phyloP scores from a whole-genome alignment of 192 early-diverging fungal species.

The Cetraspora pellucida region DNA sequence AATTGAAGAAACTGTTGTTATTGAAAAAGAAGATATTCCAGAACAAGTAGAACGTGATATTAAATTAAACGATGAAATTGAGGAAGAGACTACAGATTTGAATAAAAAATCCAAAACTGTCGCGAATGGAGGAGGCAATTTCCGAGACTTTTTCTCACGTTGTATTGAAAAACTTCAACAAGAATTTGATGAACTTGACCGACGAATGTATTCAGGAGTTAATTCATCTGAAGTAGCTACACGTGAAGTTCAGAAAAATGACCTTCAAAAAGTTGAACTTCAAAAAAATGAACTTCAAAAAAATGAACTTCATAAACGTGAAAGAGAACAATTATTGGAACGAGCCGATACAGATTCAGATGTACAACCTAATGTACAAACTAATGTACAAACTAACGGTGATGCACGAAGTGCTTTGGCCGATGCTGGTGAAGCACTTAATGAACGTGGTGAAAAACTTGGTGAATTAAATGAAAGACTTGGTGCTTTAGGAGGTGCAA shows the following conservation, averaged over 20 bases:
- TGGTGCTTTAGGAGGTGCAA: slow-evolving; percentile 54
- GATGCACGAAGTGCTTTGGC: slow-evolving; percentile 27
- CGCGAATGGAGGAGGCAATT: background rate
- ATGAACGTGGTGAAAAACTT: slow-evolving; percentile 70
- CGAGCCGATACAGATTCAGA: background rate
- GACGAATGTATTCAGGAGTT: background rate
- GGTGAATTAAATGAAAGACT: slow-evolving; percentile 60
- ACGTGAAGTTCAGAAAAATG: background rate
- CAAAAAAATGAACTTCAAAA: background rate
- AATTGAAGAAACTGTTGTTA: too few species aligned
- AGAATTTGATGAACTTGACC: slow-evolving; percentile 5
- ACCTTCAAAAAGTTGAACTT: background rate
- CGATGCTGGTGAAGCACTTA: slow-evolving; percentile 44
- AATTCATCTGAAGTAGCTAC: too few species aligned
- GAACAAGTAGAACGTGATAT: too few species aligned
- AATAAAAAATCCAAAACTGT: too few species aligned
- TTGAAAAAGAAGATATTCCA: too few species aligned
- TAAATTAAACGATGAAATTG: too few species aligned
- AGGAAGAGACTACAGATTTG: too few species aligned
- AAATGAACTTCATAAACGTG: background rate
- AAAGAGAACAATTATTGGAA: background rate
- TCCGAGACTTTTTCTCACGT: background rate
- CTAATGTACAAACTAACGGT: too few species aligned
- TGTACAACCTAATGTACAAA: too few species aligned
- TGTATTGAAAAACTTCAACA: slow-evolving; percentile 5